Percentiles rank a stretch among this genome's conserved stretches.
Conservation (phyloP, 2,329 filamentous ascomycete species). For the Gremmenia infestans region DNA sequence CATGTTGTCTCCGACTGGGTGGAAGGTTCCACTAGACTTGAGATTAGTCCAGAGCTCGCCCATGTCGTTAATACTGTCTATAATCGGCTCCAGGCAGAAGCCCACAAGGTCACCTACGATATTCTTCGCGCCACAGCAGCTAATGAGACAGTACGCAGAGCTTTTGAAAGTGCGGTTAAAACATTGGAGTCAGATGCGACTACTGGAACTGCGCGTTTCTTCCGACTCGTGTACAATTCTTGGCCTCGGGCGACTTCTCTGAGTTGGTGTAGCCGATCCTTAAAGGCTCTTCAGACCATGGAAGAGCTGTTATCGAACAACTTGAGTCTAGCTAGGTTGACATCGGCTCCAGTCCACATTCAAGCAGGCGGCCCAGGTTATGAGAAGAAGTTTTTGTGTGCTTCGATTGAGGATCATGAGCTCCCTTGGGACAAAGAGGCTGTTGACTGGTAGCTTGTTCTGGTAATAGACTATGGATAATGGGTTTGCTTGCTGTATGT, state of each 20-base stretch:
- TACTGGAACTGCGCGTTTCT: too few relatives aligned
- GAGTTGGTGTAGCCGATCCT: too few relatives aligned
- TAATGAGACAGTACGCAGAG: not conserved
- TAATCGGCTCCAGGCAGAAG: not conserved
- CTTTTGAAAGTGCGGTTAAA: too few relatives aligned
- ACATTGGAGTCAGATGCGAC: too few relatives aligned
- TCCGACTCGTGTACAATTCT: too few relatives aligned
- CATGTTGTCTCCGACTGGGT: slow-evolving; percentile 9
- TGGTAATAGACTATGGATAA: too few relatives aligned
- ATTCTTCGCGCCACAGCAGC: not conserved
- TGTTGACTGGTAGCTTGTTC: slow-evolving; percentile 5
- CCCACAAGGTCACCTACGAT: not conserved
- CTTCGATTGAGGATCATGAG: slow-evolving; percentile 9
- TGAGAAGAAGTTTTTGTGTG: slow-evolving; percentile 7
- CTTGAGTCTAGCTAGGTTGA: slow-evolving; percentile 4
- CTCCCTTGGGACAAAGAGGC: slow-evolving; percentile 10
- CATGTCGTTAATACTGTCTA: not conserved
- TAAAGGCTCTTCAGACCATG: not conserved
- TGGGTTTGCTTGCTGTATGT: too few relatives aligned
- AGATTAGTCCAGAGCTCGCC: not conserved
- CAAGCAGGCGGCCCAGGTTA: not conserved
- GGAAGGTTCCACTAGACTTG: not conserved
- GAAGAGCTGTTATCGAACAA: slow-evolving; percentile 6
- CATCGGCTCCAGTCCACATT: not conserved
- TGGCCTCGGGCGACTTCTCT: too few relatives aligned